phyloP scores from a whole-genome alignment of 495 filamentous ascomycete species.

The Apodospora peruviana region DNA sequence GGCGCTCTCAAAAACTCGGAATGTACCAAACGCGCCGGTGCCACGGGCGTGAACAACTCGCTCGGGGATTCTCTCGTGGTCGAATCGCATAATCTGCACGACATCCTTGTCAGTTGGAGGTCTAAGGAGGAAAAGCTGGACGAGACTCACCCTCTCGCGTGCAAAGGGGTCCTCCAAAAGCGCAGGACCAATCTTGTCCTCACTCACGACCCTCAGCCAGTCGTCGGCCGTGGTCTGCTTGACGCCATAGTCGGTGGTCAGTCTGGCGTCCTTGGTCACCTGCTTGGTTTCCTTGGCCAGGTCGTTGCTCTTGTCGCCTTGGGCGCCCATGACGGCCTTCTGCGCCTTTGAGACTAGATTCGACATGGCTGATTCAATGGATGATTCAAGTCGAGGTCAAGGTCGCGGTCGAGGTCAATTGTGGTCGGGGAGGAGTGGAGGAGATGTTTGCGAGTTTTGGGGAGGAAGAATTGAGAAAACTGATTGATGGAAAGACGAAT shows the following conservation, averaged over 20 bases:
- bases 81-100: conserved; percentile 67
- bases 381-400: not conserved
- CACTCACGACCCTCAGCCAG: conserved; percentile 63
- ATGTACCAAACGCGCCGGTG: conserved; percentile 76
- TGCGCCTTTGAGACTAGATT: conserved; percentile 16
- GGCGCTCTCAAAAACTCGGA: conserved; percentile 65
- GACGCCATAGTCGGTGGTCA: conserved; percentile 77
- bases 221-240: conserved; percentile 70
- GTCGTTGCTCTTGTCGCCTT: conserved; percentile 34
- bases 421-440: too few species aligned
- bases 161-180: conserved; percentile 81
- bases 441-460: too few species aligned
- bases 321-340: conserved; percentile 25
- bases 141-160: conserved; percentile 61
- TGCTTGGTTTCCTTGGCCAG: conserved; percentile 32
- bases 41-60: conserved; percentile 87
- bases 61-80: conserved; percentile 85
- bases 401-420: too few species aligned
- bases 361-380: not conserved
- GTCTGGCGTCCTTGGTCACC: conserved; percentile 22
- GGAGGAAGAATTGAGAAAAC: too few species aligned
- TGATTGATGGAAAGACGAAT: too few species aligned
- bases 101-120: not conserved
- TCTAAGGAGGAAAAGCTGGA: not conserved
- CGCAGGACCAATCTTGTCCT: conserved; percentile 59